phyloP scores from a whole-genome alignment of 2,329 filamentous ascomycete species.

The Aspergillus intermedius region DNA sequence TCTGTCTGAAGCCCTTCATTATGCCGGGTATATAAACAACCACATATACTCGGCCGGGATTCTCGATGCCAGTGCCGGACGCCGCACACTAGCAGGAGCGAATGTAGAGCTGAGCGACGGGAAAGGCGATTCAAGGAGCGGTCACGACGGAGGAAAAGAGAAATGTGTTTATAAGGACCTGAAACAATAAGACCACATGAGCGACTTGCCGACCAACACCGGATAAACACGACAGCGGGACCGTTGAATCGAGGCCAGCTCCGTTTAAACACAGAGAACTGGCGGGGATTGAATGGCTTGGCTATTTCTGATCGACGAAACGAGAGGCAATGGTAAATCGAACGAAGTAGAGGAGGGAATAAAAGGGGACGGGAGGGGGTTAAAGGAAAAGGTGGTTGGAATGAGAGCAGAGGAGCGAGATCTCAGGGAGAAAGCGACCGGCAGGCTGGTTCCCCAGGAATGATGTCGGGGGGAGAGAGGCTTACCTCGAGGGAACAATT shows the following conservation, averaged over 20 bases:
- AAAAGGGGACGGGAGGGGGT: neutral
- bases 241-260: neutral
- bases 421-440: constrained; percentile 1
- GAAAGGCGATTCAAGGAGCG: constrained; percentile 15
- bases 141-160: constrained; percentile 12
- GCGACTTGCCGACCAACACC: constrained; percentile 16
- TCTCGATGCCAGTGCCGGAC: constrained; percentile 26
- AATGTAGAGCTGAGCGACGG: constrained; percentile 14
- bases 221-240: constrained; percentile 1
- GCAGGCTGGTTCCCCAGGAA: constrained; percentile 8
- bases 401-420: neutral
- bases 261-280: too few species aligned
- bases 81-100: constrained; percentile 31
- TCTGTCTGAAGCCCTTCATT: constrained; percentile 97
- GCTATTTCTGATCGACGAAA: too few species aligned
- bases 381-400: neutral
- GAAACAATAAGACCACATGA: constrained; percentile 20
- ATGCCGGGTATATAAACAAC: constrained; percentile 41
- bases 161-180: constrained; percentile 26
- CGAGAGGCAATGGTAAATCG: neutral
- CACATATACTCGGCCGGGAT: constrained; percentile 29
- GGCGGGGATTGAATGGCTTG: too few species aligned
- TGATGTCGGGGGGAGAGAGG: constrained; percentile 1
- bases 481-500: constrained; percentile 4
- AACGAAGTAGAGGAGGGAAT: neutral